Evolutionary conservation across 2,329 filamentous ascomycete species (phyloP).

Genomic region (Pseudogymnoascus verrucosus): DNA sequence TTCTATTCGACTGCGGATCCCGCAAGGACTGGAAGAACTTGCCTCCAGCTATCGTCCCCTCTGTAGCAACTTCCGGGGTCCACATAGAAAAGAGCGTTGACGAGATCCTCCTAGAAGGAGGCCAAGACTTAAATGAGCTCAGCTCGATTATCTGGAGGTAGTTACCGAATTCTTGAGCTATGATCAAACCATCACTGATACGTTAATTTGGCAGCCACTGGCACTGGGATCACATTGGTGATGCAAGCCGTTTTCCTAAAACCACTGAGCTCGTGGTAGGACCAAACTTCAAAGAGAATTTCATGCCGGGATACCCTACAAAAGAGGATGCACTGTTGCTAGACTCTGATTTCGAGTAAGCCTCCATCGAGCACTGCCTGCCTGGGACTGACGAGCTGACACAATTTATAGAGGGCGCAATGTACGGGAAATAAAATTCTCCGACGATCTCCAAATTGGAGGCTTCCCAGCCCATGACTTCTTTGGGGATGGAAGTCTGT

Average conservation of each 20-base stretch:
- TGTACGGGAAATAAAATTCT: slow-evolving; percentile 17
- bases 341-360: slow-evolving; percentile 29
- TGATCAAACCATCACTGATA: background rate
- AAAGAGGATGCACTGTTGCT: slow-evolving; percentile 29
- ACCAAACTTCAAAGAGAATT: slow-evolving; percentile 33
- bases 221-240: slow-evolving; percentile 33
- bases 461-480: slow-evolving; percentile 42
- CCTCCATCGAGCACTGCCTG: background rate
- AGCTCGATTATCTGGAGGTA: slow-evolving; percentile 30
- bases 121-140: slow-evolving; percentile 27
- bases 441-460: slow-evolving; percentile 31
- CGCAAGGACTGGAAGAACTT: slow-evolving; percentile 28
- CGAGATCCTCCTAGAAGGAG: slow-evolving; percentile 29
- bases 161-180: background rate
- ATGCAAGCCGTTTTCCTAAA: slow-evolving; percentile 33
- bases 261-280: slow-evolving; percentile 35
- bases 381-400: slow-evolving; percentile 28
- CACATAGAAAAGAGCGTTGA: slow-evolving; percentile 24
- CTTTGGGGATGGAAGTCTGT: slow-evolving; percentile 49
- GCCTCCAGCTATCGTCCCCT: slow-evolving; percentile 18
- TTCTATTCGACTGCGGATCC: slow-evolving; percentile 26
- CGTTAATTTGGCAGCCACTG: slow-evolving; percentile 21
- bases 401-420: slow-evolving; percentile 17
- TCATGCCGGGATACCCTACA: slow-evolving; percentile 34
- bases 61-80: slow-evolving; percentile 19